Evolutionary conservation across 257 asterid species (phyloP).

Genomic region (Prunella vulgaris): DNA sequence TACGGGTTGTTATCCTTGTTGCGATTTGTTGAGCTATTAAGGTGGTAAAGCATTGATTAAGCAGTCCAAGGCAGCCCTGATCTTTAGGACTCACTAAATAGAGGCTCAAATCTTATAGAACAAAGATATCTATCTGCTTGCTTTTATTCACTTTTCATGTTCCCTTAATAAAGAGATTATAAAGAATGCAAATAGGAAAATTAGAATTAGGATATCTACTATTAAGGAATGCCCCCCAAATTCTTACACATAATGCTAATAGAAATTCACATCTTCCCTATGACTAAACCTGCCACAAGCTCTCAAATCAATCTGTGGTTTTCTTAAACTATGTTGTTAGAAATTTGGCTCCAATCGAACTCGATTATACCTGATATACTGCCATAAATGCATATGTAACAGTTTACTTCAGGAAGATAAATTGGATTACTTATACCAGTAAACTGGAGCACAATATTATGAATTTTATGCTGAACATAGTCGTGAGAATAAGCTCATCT

Average conservation of each 20-base stretch:
- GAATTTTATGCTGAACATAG: neutral
- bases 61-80: neutral
- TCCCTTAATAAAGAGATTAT: neutral
- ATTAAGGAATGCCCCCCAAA: neutral
- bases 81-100: neutral
- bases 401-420: neutral
- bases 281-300: too few relatives aligned
- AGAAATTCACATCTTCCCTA: too few relatives aligned
- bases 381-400: neutral
- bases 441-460: neutral
- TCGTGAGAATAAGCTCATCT: neutral
- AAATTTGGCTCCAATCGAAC: neutral
- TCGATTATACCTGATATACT: neutral
- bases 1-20: neutral
- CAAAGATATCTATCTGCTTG: neutral
- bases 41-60: neutral
- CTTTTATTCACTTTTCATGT: neutral
- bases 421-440: neutral
- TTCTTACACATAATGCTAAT: neutral
- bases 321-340: neutral
- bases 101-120: neutral
- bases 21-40: neutral
- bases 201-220: neutral
- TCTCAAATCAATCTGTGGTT: too few relatives aligned
- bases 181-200: neutral